Base-by-base conservation (phyloP, 2,329 filamentous ascomycete species). In the Microcyclospora pomicola region DNA sequence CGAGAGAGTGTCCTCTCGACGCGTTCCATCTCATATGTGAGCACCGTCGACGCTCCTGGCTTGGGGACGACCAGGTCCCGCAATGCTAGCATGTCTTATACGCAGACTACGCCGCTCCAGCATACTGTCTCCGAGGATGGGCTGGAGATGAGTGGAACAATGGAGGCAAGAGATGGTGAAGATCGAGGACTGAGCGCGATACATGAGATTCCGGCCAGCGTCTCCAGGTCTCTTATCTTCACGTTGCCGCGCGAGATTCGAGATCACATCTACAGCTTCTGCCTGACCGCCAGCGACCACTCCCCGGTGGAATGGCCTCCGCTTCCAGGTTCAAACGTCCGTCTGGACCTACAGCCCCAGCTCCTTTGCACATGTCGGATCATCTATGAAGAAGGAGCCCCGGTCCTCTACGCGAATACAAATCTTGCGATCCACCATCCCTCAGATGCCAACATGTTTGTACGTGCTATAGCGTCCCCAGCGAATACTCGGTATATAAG, bases 381-480 rank as follows among this genome's bases (percentile, higher is more conserved):
- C 36, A 43, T 61, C 28, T 45, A 56, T 35, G 47, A 49, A 30
- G 59, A 61, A 42, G 45, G 54, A 5, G 49, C 49, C 15, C 51
- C 50, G 7, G 33, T 60, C 29, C 55, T 61, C n/a, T 60, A 60
- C 48, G 46, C 48, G 12, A 43, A 47, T 37, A 61, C 59, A 42
- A 46, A 41, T n/a, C 39, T 59, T 16, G 48, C 49, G 14, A 60
- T 60, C 40, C 48, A 54, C 39, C 58, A 61, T 41, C 57, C 59
- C 4, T 52, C 45, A 31, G 59, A 61, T 41, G 56, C 55, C 9
- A 61, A 61, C 44, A 57, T 61, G 45, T 60, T 60, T 38, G 51
- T 52, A 2, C 53, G 54, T 37, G 56, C 56, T 11, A 45, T 58
- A 14, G 46, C 52, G 2, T 38, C 45, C 13, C 44, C 48, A 3